Conservation (phyloP, 805 yeast species). For the Sugiyamaella valdiviana region DNA sequence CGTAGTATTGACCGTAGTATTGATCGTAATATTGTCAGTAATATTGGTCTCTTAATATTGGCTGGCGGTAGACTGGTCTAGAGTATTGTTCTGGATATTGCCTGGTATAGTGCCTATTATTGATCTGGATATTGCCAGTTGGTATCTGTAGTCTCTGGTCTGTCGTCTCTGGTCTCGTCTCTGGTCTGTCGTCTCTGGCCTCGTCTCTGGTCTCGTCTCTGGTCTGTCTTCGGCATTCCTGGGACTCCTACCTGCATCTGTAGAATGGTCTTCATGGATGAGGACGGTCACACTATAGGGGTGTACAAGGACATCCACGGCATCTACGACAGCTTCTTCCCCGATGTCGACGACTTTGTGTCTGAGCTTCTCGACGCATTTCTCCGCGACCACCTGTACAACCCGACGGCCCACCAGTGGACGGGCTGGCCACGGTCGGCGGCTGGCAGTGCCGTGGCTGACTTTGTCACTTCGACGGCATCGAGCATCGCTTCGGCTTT, state of each 20-base stretch:
- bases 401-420: not conserved
- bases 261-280: conserved; percentile 5
- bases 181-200: not conserved
- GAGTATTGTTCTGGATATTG: no score
- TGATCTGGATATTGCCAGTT: not conserved
- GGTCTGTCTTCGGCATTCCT: not conserved
- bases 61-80: no score
- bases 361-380: not conserved
- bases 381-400: not conserved
- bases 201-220: not conserved
- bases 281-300: conserved; percentile 1
- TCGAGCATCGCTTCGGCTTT: not conserved
- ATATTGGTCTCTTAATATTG: no score
- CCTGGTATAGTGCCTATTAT: no score
- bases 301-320: conserved; percentile 3
- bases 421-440: not conserved
- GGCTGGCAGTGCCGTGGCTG: not conserved
- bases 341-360: not conserved
- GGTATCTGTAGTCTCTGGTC: not conserved
- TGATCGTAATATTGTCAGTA: no score
- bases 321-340: conserved; percentile 1
- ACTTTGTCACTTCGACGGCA: not conserved
- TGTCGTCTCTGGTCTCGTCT: not conserved
- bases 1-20: no score
- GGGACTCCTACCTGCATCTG: no score